Evolutionary conservation across 108 stramenopile species (phyloP), one percentile per base, ranked within the genome.

Genomic region (Fragilariopsis cylindrus): DNA sequence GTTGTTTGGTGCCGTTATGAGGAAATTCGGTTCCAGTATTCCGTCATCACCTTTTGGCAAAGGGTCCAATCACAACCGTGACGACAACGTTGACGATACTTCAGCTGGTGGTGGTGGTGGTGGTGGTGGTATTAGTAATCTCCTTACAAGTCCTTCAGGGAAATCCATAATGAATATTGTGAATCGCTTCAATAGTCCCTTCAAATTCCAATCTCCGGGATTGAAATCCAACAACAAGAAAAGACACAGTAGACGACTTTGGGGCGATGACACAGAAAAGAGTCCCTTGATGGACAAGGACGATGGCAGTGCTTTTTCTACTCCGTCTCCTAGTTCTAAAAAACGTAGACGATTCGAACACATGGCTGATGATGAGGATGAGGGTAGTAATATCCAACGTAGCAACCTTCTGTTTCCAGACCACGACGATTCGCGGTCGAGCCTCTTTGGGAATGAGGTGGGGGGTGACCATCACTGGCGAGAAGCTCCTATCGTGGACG

Each of bases 1-100:
- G 46, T 46, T 79, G 15, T 79, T 79, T 69, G 78, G 78, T 11
- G 78, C 78, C 52, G 78, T 79, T 42, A 79, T 79, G 78, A 18
- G 63, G 58, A 15, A 57, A 39, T 62, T 60, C 21, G 60, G 58
- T 43, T 48, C 63, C 45, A 48, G 70, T 39, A 65, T 55, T 62
- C 60, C 62, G 4, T 43, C 57, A 19, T 65, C 57, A 3, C 21
- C 42, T 49, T 39, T 42, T 52, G 45, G 63, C 3, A 21, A 6
- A 9, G 41, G 41, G 60, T 13, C 13, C 49, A 40, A 19, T 8
- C 18, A 63, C n/a, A 43, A 48, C 47, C 21, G 16, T 43, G 62
- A 41, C 46, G 7, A 48, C 52, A 48, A 46, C 52, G n/a, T 19
- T 39, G 13, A 57, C n/a, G 47, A 7, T 54, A 21, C 53, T 4